These are phyloP conservation scores for Wallemia hederae DNA, from an alignment of 1,284 basidiomycete species.

Conservation along the genomic window DNA sequence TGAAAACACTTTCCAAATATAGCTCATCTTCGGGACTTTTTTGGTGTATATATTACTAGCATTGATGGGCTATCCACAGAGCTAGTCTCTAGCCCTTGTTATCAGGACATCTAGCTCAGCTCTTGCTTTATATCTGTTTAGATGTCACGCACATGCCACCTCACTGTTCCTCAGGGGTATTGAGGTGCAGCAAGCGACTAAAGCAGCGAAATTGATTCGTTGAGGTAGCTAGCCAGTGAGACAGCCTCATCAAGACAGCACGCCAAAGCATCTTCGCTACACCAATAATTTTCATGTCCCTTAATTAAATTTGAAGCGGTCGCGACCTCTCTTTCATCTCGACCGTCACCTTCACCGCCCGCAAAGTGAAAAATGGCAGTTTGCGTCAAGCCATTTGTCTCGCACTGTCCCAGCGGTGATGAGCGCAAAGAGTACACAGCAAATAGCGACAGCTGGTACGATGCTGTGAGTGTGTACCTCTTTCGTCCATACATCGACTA, in stretches of 20 bases:
- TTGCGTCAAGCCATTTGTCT: not conserved
- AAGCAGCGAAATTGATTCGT: no score
- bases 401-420: not conserved
- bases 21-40: not conserved
- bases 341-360: no score
- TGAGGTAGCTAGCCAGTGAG: no score
- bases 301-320: not conserved
- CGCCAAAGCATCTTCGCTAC: no score
- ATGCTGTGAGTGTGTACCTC: not conserved
- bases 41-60: not conserved
- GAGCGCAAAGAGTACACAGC: not conserved
- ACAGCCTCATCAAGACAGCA: no score
- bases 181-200: no score
- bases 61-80: no score
- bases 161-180: no score
- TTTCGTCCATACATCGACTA: not conserved
- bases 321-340: not conserved
- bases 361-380: not conserved
- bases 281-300: not conserved
- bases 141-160: no score
- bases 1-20: not conserved
- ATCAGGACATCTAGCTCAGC: no score
- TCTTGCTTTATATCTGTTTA: no score
- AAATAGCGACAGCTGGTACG: not conserved
- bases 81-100: no score